Evolutionary conservation across 1,139 yeast genomes (phyloP), one percentile per base, ranked within the genome.

Genomic region (Taiozyma sp.): DNA sequence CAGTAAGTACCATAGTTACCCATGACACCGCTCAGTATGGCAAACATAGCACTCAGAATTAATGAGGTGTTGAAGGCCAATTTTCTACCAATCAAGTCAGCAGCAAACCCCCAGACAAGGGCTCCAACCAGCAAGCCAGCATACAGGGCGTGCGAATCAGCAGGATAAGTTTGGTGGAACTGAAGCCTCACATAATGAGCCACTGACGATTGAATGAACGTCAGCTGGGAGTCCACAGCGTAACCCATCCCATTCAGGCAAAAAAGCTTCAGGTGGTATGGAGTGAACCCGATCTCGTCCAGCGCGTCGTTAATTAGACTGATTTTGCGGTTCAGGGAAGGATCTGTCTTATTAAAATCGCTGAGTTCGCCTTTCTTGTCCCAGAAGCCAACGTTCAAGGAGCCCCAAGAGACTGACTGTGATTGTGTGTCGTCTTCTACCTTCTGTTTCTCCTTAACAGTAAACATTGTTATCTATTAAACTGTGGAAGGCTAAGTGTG

Each of bases 11-110:
- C 65, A 56, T 65, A 69, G 43, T 50, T 61, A 34, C 75, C 68
- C 70, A 74, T 69, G 66, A 77, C 79, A 53, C 82, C 84, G 8
- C 79, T 72, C 43, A 81, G 65, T 53, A 81, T 75, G 12, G 80
- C 76, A 58, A 80, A 80, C 4, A 75, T 54, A 3, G 84, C 78
- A 14, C 82, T 70, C 13, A 79, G 62, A 41, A 81, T 66, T 39
- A 81, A 68, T 2, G 84, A 78, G 29, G 71, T 58, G 59, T 83
- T 83, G 67, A 81, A 82, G 2, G 84, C 83, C n/a, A 74, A 51
- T 59, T 73, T 74, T 59, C 87, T 72, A 19, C 87, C 87, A 57
- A 81, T 76, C 44, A 81, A 63, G 66, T 82, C 87, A 45, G 82
- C 82, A 51, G 79, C 74, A 59, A 79, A 71, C 7, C 86, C 86